phyloP scores from a whole-genome alignment of 2,329 filamentous ascomycete species.

The Xylariaceae sp. region DNA sequence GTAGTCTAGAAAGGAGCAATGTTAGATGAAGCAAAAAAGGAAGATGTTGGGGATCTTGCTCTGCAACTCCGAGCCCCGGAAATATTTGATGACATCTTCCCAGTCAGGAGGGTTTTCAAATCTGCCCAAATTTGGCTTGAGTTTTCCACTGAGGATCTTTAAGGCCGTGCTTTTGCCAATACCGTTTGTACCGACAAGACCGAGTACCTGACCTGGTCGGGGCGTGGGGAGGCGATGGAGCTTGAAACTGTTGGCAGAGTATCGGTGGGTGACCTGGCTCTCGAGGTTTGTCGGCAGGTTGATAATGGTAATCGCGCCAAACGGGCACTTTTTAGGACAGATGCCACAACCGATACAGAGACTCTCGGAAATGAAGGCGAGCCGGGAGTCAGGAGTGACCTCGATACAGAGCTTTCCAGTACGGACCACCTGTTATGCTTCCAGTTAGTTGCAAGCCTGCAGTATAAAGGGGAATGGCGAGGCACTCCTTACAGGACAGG shows the following conservation, averaged over 20 bases:
- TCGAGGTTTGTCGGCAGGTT: constrained; percentile 99
- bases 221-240: constrained; percentile 96
- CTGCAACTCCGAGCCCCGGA: constrained; percentile 95
- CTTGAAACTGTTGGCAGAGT: constrained; percentile 99
- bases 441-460: constrained; percentile 26
- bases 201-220: constrained; percentile 91
- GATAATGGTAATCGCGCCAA: constrained; percentile 99
- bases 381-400: constrained; percentile 84
- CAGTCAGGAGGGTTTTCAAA: constrained; percentile 98
- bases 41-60: constrained; percentile 52
- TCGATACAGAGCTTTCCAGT: constrained; percentile 98
- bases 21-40: constrained; percentile 20
- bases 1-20: constrained; percentile 69
- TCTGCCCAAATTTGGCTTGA: constrained; percentile 95
- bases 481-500: constrained; percentile 61
- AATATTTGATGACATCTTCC: constrained; percentile 99
- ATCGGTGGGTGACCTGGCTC: constrained; percentile 96
- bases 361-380: constrained; percentile 96
- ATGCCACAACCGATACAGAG: constrained; percentile 99
- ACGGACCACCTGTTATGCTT: constrained; percentile 76
- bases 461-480: background rate
- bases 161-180: constrained; percentile 99
- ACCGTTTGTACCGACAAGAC: constrained; percentile 98
- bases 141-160: constrained; percentile 97
- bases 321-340: constrained; percentile 99